Conservation (phyloP, 169 alveolate genomes). For the Plasmodium fragile region DNA sequence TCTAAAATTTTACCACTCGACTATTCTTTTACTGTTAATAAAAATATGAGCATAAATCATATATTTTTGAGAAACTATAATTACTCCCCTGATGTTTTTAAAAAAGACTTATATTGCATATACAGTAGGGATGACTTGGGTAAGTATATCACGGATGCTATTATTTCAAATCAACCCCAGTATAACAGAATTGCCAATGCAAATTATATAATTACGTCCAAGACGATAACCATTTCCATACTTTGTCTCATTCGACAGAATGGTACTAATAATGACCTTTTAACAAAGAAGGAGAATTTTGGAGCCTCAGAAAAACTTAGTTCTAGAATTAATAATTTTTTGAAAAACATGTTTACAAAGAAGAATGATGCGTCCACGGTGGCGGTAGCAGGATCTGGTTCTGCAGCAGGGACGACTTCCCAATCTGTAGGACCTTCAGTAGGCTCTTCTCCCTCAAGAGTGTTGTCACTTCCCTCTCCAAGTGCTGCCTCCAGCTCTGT, state of each 20-base stretch:
- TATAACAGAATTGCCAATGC: not conserved
- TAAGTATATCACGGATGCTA: not conserved
- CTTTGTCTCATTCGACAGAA: slow-evolving; percentile 25
- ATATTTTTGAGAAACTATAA: slow-evolving; percentile 30
- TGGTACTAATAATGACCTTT: not conserved
- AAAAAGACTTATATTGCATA: slow-evolving; percentile 27
- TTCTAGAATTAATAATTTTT: slow-evolving; percentile 58
- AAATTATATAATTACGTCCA: slow-evolving; percentile 40
- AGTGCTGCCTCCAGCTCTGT: not conserved
- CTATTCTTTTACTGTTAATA: slow-evolving; percentile 48
- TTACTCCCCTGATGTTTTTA: slow-evolving; percentile 22
- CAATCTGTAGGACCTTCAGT: not conserved
- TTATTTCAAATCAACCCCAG: not conserved
- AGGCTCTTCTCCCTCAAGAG: not conserved
- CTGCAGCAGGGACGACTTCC: not conserved
- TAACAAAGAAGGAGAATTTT: slow-evolving; percentile 49
- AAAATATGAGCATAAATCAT: slow-evolving; percentile 46
- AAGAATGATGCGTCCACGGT: not conserved
- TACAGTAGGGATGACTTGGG: slow-evolving; percentile 33
- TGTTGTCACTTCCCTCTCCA: not conserved
- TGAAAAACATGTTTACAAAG: slow-evolving; percentile 59
- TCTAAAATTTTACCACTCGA: slow-evolving; percentile 30
- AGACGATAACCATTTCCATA: slow-evolving; percentile 34
- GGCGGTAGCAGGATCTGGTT: not conserved
- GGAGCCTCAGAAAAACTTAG: slow-evolving; percentile 43